Conservation (phyloP, 202 grass and related monocot species). For the Brachypodium distachyon region DNA sequence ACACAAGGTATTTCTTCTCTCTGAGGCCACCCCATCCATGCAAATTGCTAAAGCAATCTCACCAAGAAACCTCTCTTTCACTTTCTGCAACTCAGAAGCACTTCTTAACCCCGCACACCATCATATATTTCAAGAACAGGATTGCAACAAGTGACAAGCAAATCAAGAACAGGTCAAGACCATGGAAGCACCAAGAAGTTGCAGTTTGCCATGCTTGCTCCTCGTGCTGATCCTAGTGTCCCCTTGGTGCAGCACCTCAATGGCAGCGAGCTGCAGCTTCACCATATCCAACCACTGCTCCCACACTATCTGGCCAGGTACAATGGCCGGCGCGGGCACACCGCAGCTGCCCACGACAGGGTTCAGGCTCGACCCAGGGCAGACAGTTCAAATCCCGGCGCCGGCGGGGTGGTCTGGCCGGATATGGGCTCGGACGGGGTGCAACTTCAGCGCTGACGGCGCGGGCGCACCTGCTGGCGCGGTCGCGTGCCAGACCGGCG, state of each 20-base stretch:
- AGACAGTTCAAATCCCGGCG: constrained; percentile 42
- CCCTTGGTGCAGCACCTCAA: constrained; percentile 23
- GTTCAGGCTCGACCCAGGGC: constrained; percentile 60
- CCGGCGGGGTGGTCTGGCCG: constrained; percentile 72
- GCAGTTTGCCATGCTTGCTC: neutral
- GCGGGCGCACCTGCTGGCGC: constrained; percentile 17
- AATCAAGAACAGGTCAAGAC: neutral
- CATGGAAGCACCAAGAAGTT: constrained; percentile 37
- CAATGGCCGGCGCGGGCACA: constrained; percentile 71
- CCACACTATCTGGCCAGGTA: constrained; percentile 74
- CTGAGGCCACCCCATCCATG: constrained; percentile 45
- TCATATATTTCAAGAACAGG: constrained; percentile 5
- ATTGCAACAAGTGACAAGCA: neutral
- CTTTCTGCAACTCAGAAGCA: constrained; percentile 3
- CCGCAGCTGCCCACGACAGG: constrained; percentile 65
- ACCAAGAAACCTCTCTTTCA: constrained; percentile 33
- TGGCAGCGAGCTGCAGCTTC: constrained; percentile 42
- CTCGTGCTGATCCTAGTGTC: constrained; percentile 8
- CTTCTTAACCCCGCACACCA: constrained; percentile 25
- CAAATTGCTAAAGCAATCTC: constrained; percentile 53
- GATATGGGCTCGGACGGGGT: constrained; percentile 75
- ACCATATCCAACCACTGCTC: constrained; percentile 73
- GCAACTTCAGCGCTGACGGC: constrained; percentile 47
- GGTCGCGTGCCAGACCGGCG: constrained; percentile 68
- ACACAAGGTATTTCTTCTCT: constrained; percentile 72